Percentiles rank a stretch among this genome's conserved stretches.
Conservation (phyloP, 1,284 basidiomycete species). For the Tremellales sp. region DNA sequence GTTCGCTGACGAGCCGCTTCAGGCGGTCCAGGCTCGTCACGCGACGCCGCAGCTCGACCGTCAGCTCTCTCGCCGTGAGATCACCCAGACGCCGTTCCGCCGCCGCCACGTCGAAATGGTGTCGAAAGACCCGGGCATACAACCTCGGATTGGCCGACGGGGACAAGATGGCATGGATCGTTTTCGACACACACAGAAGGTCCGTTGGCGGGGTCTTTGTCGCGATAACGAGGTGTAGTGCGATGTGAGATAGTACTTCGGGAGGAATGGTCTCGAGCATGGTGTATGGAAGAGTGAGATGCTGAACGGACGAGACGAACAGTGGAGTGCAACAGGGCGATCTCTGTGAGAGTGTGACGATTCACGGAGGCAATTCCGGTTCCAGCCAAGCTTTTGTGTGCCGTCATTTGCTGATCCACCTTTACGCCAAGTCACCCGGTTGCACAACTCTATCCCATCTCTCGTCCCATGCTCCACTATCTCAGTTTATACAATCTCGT, state of each 20-base stretch:
- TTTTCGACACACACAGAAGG: conserved; percentile 54
- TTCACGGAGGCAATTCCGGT: too few species aligned
- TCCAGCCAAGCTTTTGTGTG: too few species aligned
- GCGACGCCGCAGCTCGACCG: conserved; percentile 37
- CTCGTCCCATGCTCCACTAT: too few species aligned
- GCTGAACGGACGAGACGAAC: too few species aligned
- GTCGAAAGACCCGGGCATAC: conserved; percentile 59
- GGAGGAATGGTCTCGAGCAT: conserved; percentile 55
- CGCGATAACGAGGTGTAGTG: conserved; percentile 49
- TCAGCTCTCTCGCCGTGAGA: conserved; percentile 21
- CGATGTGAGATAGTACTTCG: conserved; percentile 61
- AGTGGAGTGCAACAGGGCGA: too few species aligned
- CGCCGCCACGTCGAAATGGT: conserved; percentile 61
- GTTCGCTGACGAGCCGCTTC: conserved; percentile 18
- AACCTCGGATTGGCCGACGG: conserved; percentile 55
- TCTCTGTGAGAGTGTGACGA: too few species aligned
- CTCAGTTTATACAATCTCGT: conserved; percentile 51
- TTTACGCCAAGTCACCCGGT: too few species aligned
- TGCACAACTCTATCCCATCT: too few species aligned
- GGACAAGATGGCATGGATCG: conserved; percentile 51
- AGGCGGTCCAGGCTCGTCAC: conserved; percentile 30
- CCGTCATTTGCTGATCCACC: too few species aligned
- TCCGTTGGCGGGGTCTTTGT: conserved; percentile 38
- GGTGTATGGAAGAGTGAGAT: not conserved
- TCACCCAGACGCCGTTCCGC: conserved; percentile 55